Evolutionary conservation across 352 stramenopile species (phyloP).

Genomic region (Phytophthora vignae): DNA sequence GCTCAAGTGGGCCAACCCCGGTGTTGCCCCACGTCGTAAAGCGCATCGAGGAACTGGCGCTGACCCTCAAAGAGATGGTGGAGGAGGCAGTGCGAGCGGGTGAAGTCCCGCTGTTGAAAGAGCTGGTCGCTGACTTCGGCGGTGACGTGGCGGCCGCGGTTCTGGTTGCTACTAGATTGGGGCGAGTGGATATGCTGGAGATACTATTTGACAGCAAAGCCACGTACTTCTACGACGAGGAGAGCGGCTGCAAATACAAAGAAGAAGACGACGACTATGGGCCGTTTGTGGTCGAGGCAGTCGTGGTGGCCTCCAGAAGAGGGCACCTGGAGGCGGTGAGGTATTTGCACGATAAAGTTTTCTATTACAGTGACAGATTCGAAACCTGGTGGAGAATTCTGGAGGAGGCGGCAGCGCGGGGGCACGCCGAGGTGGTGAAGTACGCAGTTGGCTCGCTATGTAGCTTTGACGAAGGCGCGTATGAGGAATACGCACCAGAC

Average conservation of each 20-base stretch:
- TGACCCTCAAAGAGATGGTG: background rate
- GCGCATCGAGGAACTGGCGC: slow-evolving; percentile 1
- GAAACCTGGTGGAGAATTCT: background rate
- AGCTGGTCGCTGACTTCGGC: background rate
- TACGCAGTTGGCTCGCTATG: background rate
- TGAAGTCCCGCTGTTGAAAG: background rate
- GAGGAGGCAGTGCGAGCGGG: background rate
- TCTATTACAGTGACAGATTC: too few relatives aligned
- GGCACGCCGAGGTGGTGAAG: slow-evolving; percentile 3
- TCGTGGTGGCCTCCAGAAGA: background rate
- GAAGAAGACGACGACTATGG: background rate
- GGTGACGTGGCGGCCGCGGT: slow-evolving; percentile 1
- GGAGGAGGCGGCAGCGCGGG: background rate
- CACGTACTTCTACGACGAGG: background rate
- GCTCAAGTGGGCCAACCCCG: background rate
- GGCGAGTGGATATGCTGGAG: slow-evolving; percentile 1
- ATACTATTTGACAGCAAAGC: background rate
- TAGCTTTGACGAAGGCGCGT: too few relatives aligned
- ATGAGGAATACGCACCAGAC: background rate
- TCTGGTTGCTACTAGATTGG: background rate
- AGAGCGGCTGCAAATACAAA: background rate
- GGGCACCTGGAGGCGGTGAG: slow-evolving; percentile 3
- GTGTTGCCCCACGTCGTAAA: background rate
- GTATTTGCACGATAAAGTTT: background rate
- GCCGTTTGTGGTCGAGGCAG: slow-evolving; percentile 1